Base-by-base conservation (phyloP, 192 early-diverging fungal species). In the Coemansia javaensis region DNA sequence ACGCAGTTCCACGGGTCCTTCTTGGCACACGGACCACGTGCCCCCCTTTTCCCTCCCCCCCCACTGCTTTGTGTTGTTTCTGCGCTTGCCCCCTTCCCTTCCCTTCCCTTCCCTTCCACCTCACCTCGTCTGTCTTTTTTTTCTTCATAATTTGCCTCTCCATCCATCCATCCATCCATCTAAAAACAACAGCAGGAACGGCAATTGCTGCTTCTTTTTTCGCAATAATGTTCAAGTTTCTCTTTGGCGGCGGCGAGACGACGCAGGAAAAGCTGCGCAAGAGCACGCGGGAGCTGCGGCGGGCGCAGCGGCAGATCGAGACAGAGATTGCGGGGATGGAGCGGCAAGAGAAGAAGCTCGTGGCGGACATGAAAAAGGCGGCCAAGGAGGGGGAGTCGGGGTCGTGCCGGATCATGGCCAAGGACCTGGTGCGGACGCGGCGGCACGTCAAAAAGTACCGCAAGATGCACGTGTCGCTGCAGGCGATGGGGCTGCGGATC, bases 331-430 rank as follows among this genome's bases (percentile, higher is more conserved):
- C 73, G 15, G 95, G 94, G 52, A 79, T 99, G 40, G 96, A 97
- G 59, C 60, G 78, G 32, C 88, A 95, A 61, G 96, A 97, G 66
- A 99, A 96, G 82, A 96, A 93, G 58, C 81, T 97, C 6, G 86
- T 96, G 51, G 64, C 55, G 2, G 94, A 99, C 53, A 96, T 99
- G 30, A 94, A 94, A 50, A 92, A 91, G 50, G 61, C 83, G 1
- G 96, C 94, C 13, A 92, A 90, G 52, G 85, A 82, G 8, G 89
- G 87, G 40, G 91, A 99, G 63, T 90, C 91, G 41, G 43, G 73
- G 49, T 86, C 90, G 6, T 90, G 86, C 65, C 95, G 95, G 54
- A 81, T 97, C 37, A 97, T 96, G 94, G 96, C 96, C 35, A 96
- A 91, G 75, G 94, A 99, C 71, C 67, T 99, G 39, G 96, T 99